Conservation (phyloP, 2,329 filamentous ascomycete genomes). For the Geosmithia flava region DNA sequence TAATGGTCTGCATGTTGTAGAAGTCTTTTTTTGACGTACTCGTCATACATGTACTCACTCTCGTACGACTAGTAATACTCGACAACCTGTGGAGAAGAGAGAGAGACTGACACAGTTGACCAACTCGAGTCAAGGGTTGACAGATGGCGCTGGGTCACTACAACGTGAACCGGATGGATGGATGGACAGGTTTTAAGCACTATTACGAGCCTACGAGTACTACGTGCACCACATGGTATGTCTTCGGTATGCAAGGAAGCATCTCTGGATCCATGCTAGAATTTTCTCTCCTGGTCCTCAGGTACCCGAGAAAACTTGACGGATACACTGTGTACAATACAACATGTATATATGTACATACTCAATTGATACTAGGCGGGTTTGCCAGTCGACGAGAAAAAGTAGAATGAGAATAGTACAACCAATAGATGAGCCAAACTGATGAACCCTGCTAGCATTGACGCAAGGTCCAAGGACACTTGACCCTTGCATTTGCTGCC, state of each 20-base stretch:
- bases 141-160: no score
- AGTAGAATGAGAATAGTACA: not conserved
- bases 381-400: not conserved
- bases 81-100: not conserved
- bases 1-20: no score
- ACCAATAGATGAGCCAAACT: not conserved
- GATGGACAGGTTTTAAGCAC: no score
- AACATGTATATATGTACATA: not conserved
- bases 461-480: not conserved
- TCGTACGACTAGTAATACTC: no score
- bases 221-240: no score
- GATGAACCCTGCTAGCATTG: not conserved
- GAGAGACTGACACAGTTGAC: not conserved
- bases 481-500: not conserved
- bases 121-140: not conserved
- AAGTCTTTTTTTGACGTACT: no score
- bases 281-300: not conserved
- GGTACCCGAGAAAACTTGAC: not conserved
- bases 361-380: not conserved
- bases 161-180: no score
- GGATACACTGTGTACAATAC: not conserved
- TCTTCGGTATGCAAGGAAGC: not conserved
- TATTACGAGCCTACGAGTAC: no score
- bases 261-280: not conserved
- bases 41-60: not conserved